phyloP scores from a whole-genome alignment of 1,139 yeast genomes.

The Saccharomyces pastorianus region DNA sequence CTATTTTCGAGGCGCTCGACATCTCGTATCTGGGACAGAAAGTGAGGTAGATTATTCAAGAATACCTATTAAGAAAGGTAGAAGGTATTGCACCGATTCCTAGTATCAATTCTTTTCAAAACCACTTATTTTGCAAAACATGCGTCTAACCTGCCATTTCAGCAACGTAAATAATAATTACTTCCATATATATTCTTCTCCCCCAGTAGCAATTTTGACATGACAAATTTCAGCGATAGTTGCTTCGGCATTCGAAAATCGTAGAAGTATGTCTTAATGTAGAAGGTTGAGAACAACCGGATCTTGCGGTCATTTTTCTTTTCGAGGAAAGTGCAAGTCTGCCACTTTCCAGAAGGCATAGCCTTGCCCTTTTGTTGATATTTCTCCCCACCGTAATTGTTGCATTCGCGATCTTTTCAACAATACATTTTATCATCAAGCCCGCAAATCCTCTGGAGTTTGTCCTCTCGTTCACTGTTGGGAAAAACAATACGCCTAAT shows the following conservation, averaged over 20 bases:
- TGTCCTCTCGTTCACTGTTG: not conserved
- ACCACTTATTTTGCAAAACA: not conserved
- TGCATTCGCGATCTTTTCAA: not conserved
- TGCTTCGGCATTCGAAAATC: not conserved
- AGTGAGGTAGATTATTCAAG: not conserved
- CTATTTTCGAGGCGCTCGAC: not conserved
- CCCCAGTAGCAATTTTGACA: not conserved
- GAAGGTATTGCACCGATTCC: no score
- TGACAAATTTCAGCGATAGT: not conserved
- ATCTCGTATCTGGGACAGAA: not conserved
- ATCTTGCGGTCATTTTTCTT: not conserved
- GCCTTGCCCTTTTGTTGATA: not conserved
- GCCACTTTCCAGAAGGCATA: not conserved
- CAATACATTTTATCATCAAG: not conserved
- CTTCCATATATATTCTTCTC: not conserved
- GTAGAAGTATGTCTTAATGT: not conserved
- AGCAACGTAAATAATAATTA: not conserved
- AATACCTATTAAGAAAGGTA: not conserved
- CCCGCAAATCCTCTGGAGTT: not conserved
- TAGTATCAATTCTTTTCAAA: not conserved
- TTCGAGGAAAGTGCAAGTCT: not conserved
- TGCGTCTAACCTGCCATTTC: not conserved
- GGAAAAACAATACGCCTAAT: not conserved
- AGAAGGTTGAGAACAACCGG: not conserved
- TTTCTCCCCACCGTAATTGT: not conserved